Evolutionary conservation across 2,329 filamentous ascomycete genomes (phyloP).

Genomic region (Trichoderma atroviride): DNA sequence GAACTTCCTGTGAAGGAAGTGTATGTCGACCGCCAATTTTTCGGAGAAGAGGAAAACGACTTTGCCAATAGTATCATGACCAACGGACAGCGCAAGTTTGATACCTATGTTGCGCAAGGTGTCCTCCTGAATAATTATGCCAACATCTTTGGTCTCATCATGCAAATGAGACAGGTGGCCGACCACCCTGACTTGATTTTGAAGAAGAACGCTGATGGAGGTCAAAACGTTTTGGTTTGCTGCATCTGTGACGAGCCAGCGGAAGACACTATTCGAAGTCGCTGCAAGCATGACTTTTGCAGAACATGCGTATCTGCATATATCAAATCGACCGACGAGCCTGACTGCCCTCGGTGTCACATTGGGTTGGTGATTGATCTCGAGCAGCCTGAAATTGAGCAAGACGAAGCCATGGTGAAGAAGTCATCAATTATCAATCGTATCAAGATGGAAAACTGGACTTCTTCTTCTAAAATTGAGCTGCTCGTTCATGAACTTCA

Average conservation of each 20-base stretch:
- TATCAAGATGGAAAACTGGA: slow-evolving; percentile 99
- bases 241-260: slow-evolving; percentile 96
- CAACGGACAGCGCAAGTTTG: slow-evolving; percentile 83
- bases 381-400: slow-evolving; percentile 92
- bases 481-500: slow-evolving; percentile 93
- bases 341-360: slow-evolving; percentile 88
- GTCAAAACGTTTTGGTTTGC: slow-evolving; percentile 88
- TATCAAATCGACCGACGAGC: slow-evolving; percentile 73
- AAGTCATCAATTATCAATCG: slow-evolving; percentile 98
- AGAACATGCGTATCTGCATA: slow-evolving; percentile 52
- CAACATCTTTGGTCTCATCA: slow-evolving; percentile 98
- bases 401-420: slow-evolving; percentile 83
- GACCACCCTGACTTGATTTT: slow-evolving; percentile 94
- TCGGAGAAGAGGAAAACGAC: slow-evolving; percentile 93
- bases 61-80: slow-evolving; percentile 96
- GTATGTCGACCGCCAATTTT: slow-evolving; percentile 90
- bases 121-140: slow-evolving; percentile 97
- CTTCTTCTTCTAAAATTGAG: slow-evolving; percentile 96
- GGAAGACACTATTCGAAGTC: slow-evolving; percentile 89
- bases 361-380: slow-evolving; percentile 88
- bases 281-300: slow-evolving; percentile 80
- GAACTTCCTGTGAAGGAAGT: slow-evolving; percentile 95
- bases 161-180: slow-evolving; percentile 98
- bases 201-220: slow-evolving; percentile 82
- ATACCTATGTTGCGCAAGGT: slow-evolving; percentile 92